Evolutionary conservation across 192 early-diverging fungal species (phyloP).

Genomic region (Allomyces macrogynus): DNA sequence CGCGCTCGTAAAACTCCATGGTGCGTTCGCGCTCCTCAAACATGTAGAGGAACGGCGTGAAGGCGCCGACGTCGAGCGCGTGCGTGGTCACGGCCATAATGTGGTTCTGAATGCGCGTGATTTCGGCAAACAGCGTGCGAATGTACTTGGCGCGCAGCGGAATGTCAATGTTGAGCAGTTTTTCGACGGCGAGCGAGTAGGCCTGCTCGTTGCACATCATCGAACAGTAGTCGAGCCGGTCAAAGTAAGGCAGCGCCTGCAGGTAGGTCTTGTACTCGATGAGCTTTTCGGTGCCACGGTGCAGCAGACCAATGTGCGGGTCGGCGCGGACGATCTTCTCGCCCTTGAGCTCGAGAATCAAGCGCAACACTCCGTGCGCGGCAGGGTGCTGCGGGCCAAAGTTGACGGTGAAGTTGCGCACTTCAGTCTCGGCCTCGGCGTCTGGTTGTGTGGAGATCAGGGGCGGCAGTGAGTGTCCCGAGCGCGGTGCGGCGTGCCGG

Average conservation of each 20-base stretch:
- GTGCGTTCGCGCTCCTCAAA: constrained; percentile 98
- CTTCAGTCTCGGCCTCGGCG: neutral
- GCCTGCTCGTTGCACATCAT: constrained; percentile 99
- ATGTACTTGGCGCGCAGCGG: constrained; percentile 88
- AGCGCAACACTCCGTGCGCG: constrained; percentile 83
- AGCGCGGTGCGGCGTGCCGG: no score
- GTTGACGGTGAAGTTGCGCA: constrained; percentile 68
- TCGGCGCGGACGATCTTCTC: constrained; percentile 82
- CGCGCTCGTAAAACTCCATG: constrained; percentile 99
- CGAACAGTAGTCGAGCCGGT: constrained; percentile 92
- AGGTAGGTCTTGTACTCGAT: constrained; percentile 99
- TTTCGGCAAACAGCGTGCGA: constrained; percentile 90
- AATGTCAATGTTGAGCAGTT: constrained; percentile 92
- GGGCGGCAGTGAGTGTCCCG: no score
- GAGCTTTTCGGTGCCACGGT: constrained; percentile 95
- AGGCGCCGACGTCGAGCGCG: constrained; percentile 91
- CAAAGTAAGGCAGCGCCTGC: constrained; percentile 96
- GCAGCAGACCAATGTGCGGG: constrained; percentile 91
- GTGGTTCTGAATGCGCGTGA: constrained; percentile 94
- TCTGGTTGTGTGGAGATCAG: neutral
- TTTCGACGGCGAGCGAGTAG: constrained; percentile 93
- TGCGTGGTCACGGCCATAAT: constrained; percentile 94
- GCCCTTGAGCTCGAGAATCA: constrained; percentile 85
- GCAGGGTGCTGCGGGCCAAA: constrained; percentile 99
- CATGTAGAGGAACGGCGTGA: constrained; percentile 97